Evolutionary conservation across 2,329 filamentous ascomycete genomes (phyloP), one percentile per base, ranked within the genome.

Genomic region (Coccinonectria pachysandricola): DNA sequence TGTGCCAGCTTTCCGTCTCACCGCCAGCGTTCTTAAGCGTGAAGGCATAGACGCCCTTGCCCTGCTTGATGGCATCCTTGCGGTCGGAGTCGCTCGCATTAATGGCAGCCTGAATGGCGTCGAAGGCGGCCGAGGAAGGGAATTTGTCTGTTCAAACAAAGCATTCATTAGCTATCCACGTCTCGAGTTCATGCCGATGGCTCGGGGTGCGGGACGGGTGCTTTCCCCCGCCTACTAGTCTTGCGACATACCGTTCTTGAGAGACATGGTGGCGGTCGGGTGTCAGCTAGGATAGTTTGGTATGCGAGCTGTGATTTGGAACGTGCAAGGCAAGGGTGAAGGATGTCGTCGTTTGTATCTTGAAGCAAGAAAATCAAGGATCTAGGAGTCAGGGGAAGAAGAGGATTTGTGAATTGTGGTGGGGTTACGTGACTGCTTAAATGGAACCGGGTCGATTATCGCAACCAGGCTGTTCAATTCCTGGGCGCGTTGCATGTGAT

Each of bases 101-200:
- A 39, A 98, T 76, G 27, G 76, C 72, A 28, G 62, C 52, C 57
- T 82, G 74, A 68, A 98, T 95, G 49, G 66, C 69, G 53, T 98
- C 91, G 59, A 98, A 98, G 43, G 87, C 86, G 41, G 62, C 77
- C 34, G 91, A 96, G 50, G 88, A 75, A 40, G 91, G 88, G 62
- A 94, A 95, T 43, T 77, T 76, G 58, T 75, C 81, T 86, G 30
- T 20, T 29, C n/a, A n/a, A n/a, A n/a, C n/a, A n/a, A n/a, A n/a
- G n/a, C n/a, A n/a, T n/a, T n/a, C n/a, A n/a, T n/a, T n/a, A n/a
- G n/a, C n/a, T n/a, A n/a, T n/a, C n/a, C n/a, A n/a, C n/a, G n/a
- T n/a, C n/a, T n/a, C n/a, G n/a, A n/a, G n/a, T n/a, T n/a, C n/a
- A 14, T 9, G 22, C 7, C 22, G 11, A n/a, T 12, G 21, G 18